A percentile compares a stretch with the other conserved stretches of the same genome.
Conservation (phyloP, 495 filamentous ascomycete species). For the Staphylotrichum longicolle region DNA sequence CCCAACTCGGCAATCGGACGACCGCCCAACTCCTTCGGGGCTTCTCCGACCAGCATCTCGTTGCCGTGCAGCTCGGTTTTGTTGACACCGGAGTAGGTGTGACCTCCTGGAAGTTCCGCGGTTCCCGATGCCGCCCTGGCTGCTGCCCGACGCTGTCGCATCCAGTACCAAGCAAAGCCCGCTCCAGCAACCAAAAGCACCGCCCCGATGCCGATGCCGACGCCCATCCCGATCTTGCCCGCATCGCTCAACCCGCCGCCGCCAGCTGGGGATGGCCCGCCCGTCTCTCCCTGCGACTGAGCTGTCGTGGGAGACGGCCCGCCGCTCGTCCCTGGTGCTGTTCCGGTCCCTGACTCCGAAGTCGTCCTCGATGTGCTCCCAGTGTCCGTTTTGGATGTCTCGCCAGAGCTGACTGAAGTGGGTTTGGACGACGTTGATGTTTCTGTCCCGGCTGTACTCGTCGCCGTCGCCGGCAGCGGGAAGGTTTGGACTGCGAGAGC, state of each 20-base stretch:
- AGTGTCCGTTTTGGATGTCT: too few relatives aligned
- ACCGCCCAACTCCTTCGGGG: neutral
- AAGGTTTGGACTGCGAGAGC: constrained; percentile 18
- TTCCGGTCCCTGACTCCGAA: neutral
- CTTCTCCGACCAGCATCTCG: too few relatives aligned
- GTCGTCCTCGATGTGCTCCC: too few relatives aligned
- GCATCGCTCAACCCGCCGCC: neutral
- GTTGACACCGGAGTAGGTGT: too few relatives aligned
- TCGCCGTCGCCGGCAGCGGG: neutral
- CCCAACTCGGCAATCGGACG: neutral
- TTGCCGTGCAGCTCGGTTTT: too few relatives aligned
- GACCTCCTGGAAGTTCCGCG: neutral
- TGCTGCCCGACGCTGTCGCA: neutral
- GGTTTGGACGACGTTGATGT: too few relatives aligned
- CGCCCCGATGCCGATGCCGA: constrained; percentile 9
- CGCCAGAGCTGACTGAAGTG: too few relatives aligned
- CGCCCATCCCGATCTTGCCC: constrained; percentile 8
- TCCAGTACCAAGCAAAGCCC: neutral
- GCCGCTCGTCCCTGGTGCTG: neutral
- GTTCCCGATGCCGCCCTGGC: neutral
- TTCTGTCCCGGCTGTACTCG: neutral
- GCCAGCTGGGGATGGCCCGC: neutral
- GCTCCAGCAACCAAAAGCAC: neutral
- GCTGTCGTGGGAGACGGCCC: neutral
- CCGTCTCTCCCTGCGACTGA: neutral